Conservation (phyloP, 2,329 filamentous ascomycete species). For the Fusarium azukiicola region DNA sequence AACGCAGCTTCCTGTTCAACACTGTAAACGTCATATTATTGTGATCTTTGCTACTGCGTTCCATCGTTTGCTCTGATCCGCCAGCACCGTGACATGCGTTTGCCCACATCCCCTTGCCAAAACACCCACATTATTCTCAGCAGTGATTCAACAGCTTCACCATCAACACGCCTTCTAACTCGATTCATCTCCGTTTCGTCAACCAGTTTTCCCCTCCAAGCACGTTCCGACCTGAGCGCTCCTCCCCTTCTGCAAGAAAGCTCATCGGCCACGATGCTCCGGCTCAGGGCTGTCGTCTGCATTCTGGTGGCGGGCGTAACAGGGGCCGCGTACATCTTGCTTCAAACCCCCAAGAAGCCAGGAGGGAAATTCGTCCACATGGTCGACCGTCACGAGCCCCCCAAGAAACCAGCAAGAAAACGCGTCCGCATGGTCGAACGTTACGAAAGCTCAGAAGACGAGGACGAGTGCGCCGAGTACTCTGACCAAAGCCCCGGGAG, state of each 20-base stretch:
- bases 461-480: no score
- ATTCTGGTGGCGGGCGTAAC: background rate
- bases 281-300: background rate
- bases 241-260: background rate
- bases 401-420: no score
- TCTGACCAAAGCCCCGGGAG: no score
- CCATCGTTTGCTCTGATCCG: background rate
- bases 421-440: no score
- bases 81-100: background rate
- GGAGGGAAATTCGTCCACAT: no score
- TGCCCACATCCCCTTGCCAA: background rate
- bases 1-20: conserved; percentile 10
- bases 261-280: background rate
- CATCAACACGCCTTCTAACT: background rate
- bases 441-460: no score
- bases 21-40: background rate
- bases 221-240: background rate
- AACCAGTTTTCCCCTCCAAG: background rate
- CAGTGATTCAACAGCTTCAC: background rate
- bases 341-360: background rate
- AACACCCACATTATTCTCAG: background rate
- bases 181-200: background rate
- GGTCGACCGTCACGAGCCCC: no score
- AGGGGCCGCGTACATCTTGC: background rate
- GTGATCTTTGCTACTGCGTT: background rate